Evolutionary conservation across 2,329 filamentous ascomycete genomes (phyloP).

Genomic region (Colletotrichum gigasporum): DNA sequence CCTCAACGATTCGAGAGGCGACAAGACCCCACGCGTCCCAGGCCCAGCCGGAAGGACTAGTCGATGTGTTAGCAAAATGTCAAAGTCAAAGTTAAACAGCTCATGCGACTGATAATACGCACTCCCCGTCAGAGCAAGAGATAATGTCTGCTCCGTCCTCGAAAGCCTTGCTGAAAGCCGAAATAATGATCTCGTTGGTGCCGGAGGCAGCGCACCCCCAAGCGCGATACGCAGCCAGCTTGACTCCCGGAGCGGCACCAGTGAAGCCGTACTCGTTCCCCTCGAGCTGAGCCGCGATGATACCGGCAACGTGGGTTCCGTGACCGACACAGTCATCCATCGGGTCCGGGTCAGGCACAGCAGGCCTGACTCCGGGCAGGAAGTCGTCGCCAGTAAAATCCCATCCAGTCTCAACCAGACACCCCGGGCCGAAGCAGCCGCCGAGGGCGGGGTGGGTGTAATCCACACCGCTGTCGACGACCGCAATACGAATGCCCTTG

Average conservation of each 20-base stretch:
- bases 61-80: slow-evolving; percentile 36
- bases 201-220: slow-evolving; percentile 45
- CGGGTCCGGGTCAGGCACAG: slow-evolving; percentile 10
- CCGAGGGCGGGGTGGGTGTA: slow-evolving; percentile 62
- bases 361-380: not conserved
- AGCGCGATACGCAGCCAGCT: slow-evolving; percentile 49
- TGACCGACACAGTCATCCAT: slow-evolving; percentile 38
- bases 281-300: slow-evolving; percentile 50
- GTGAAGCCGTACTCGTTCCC: slow-evolving; percentile 38
- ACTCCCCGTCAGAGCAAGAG: slow-evolving; percentile 39
- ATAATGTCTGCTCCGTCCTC: slow-evolving; percentile 50
- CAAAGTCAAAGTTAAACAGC: no score
- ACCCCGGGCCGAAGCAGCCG: slow-evolving; percentile 60
- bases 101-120: slow-evolving; percentile 27
- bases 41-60: slow-evolving; percentile 36
- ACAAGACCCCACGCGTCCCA: slow-evolving; percentile 38
- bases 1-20: slow-evolving; percentile 39
- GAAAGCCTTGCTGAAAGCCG: slow-evolving; percentile 52
- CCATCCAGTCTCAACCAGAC: slow-evolving; percentile 55
- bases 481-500: slow-evolving; percentile 52
- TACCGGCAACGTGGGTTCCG: slow-evolving; percentile 56
- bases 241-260: slow-evolving; percentile 50
- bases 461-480: slow-evolving; percentile 54
- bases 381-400: slow-evolving; percentile 56
- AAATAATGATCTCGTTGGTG: slow-evolving; percentile 50